Base-by-base conservation (phyloP, 1,139 yeast genomes). In the Lodderomyces pseudojiufengensis region DNA sequence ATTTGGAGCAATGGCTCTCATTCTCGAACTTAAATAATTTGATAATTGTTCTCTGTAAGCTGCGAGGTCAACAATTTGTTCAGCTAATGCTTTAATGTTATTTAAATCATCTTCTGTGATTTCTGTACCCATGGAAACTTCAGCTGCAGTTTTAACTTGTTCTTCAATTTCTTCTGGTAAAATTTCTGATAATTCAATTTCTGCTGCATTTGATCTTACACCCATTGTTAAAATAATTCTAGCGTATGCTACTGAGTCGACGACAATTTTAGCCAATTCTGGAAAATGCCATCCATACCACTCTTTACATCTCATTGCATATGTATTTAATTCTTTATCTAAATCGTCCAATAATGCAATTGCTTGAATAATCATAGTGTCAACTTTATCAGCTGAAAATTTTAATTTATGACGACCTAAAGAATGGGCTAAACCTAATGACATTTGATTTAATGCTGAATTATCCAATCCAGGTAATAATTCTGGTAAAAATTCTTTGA, bases 241-340 rank as follows among this genome's bases (percentile, higher is more conserved):
- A 42, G 95, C 95, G 61, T 80, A 90, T 37, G 95, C 95, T 56
- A 86, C 94, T 50, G 95, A 90, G 65, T 92, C 98, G 51, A 87
- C 82, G 46, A 88, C 92, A 62, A 92, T 78, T 70, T 87, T 88
- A 52, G 97, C 95, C 73, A 92, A 80, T 71, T 92, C 98, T 41
- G 98, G 98, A 80, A 92, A 92, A 65, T 92, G 98, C 98, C 98
- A 92, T 50, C 97, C 97, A 68, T 92, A 92, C 98, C 98, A 92
- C 71, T 92, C 98, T 76, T 92, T 92, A 58, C 86, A 90, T 73
- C 98, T 83, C 98, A 92, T 92, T 46, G 97, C 92, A 65, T 85
- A 92, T 41, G 97, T 92, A 70, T 92, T 92, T 62, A 92, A 80
- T 59, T 92, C 98, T 71, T 92, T 92, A 69, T 92, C 98, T 51